A percentile compares a stretch with the other conserved stretches of the same genome.
Conservation (phyloP, 108 stramenopile species). For the Thalassiosira profunda region DNA sequence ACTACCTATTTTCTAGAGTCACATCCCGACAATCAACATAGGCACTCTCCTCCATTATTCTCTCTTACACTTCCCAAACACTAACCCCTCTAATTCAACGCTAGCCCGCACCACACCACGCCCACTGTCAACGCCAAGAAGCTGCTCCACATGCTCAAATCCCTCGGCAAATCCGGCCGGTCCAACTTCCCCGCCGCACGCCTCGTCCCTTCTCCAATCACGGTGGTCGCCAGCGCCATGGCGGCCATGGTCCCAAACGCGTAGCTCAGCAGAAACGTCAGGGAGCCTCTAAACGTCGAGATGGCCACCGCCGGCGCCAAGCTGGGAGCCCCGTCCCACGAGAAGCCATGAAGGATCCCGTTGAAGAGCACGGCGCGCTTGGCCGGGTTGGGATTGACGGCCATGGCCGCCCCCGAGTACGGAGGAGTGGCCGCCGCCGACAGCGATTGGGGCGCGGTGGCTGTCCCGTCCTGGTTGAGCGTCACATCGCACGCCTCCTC, state of each 20-base stretch:
- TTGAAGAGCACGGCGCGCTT: constrained; percentile 95
- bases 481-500: background rate
- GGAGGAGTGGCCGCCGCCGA: constrained; percentile 14
- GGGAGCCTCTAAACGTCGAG: constrained; percentile 84
- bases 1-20: too few relatives aligned
- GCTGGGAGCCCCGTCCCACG: constrained; percentile 97
- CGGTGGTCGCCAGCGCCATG: constrained; percentile 85
- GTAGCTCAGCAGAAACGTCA: constrained; percentile 93
- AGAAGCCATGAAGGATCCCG: constrained; percentile 95
- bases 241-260: constrained; percentile 93
- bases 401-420: constrained; percentile 54
- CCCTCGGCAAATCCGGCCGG: constrained; percentile 89
- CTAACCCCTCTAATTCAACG: constrained; percentile 47
- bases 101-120: constrained; percentile 83
- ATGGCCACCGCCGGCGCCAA: constrained; percentile 95
- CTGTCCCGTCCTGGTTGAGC: background rate
- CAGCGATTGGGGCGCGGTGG: background rate
- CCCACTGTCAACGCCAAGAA: constrained; percentile 86
- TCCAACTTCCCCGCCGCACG: constrained; percentile 78
- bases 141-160: constrained; percentile 77
- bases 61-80: too few relatives aligned
- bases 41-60: too few relatives aligned
- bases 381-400: constrained; percentile 24
- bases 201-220: constrained; percentile 90
- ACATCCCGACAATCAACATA: too few relatives aligned